Percentiles rank a stretch among this genome's conserved stretches.
phyloP scores from a whole-genome alignment of 306 rosid species.

The Alnus glutinosa region DNA sequence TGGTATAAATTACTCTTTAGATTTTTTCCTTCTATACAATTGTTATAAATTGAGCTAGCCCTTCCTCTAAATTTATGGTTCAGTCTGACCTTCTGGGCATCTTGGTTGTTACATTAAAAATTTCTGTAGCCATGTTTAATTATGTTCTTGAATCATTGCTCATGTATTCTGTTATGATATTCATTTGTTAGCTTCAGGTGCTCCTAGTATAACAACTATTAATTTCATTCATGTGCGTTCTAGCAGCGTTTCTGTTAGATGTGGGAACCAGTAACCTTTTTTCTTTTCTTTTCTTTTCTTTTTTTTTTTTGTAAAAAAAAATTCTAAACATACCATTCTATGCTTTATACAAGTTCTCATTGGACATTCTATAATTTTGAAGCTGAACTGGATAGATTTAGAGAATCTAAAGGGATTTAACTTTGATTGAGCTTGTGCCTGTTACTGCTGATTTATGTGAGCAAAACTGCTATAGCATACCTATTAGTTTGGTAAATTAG shows the following conservation, averaged over 20 bases:
- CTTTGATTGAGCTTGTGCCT: background rate
- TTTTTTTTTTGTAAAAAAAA: too few relatives aligned
- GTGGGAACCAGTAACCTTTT: background rate
- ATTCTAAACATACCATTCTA: background rate
- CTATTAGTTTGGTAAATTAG: background rate
- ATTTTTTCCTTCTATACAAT: constrained; percentile 18
- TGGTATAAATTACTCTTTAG: constrained; percentile 53
- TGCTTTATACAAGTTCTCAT: background rate
- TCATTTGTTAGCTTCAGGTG: constrained; percentile 1
- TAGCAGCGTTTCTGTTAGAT: background rate
- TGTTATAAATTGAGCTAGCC: background rate
- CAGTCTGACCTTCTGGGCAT: background rate
- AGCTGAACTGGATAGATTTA: background rate
- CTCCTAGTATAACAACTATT: background rate
- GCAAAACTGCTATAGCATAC: background rate
- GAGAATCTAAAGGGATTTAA: background rate
- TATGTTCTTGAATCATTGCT: background rate
- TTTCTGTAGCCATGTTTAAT: background rate
- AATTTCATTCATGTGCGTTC: background rate
- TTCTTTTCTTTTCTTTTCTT: too few relatives aligned
- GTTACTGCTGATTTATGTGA: background rate
- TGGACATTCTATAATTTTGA: background rate
- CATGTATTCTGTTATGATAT: background rate
- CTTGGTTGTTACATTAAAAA: background rate
- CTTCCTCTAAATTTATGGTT: constrained; percentile 5